Evolutionary conservation across 768 basidiomycete species (phyloP), one percentile per base, ranked within the genome.

Genomic region (Harrya chromipes): DNA sequence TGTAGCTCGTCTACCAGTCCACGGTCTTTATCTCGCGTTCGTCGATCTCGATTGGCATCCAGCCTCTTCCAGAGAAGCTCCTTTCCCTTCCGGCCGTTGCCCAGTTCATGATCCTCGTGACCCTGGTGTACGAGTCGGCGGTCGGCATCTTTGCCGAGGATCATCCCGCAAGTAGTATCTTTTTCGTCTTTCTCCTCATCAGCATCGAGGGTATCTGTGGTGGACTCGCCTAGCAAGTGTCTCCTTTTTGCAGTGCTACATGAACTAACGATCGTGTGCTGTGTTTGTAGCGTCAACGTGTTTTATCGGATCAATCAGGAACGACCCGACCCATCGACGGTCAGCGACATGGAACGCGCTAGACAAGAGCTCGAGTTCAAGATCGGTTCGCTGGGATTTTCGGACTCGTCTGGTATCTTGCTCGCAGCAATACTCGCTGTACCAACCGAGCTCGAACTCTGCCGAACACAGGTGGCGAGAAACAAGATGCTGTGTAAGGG

Each of bases 11-110:
- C 24, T 93, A 93, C 61, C 90, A 90, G 74, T 81, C 89, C 19
- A 90, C 90, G 36, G 94, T 97, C 40, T 97, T 97, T 72, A 64
- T 97, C 51, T 95, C 94, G 6, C 87, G 94, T 4, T 95, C 94
- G 0, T 87, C 90, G 8, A 87, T 94, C 49, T 89, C 92, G 7
- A 68, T 94, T 35, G 90, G 90, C 12, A 54, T 97, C 11, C 90
- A 90, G 0, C 81, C 94, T 0, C 72, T 97, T 6, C 91, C 93
- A 0, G 64, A 72, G 16, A 73, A 69, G 1, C 69, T 90, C 8
- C 79, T 98, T 12, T 71, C 87, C 3, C 62, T 91, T 3, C 94
- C 94, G 5, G 83, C 91, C 0, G 68, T 91, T 33, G 62, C 87
- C 12, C 94, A 97, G 74, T 50, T 59, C 59, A 17, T 74, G 37